Conservation (phyloP, 2,329 filamentous ascomycete genomes). For the Cryphonectria nitschkei region DNA sequence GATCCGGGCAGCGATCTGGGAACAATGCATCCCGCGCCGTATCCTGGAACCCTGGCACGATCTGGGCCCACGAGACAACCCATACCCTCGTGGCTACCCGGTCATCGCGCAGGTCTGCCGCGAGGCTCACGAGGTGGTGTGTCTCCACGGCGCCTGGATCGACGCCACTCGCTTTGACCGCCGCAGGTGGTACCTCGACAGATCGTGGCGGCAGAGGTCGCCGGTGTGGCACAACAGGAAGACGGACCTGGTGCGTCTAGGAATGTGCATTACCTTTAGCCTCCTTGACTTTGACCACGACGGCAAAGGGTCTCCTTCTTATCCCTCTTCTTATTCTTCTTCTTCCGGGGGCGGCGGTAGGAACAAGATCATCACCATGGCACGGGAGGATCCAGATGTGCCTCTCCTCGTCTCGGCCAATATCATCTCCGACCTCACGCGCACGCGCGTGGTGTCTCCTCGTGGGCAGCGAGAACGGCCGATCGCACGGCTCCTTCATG, state of each 20-base stretch:
- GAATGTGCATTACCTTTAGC: background rate
- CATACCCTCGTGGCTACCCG: background rate
- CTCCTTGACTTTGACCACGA: background rate
- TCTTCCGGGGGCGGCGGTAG: background rate
- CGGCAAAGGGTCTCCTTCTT: too few relatives aligned
- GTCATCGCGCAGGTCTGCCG: background rate
- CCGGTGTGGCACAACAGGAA: background rate
- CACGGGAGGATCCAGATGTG: background rate
- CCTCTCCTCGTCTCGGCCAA: background rate
- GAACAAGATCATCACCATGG: background rate
- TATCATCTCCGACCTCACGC: background rate
- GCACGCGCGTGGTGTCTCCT: background rate
- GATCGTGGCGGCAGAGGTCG: background rate
- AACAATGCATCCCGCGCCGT: background rate
- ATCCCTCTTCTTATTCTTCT: background rate
- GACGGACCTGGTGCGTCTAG: background rate
- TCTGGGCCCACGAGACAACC: background rate
- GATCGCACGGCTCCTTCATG: background rate
- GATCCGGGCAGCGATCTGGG: background rate
- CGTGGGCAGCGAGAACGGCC: background rate
- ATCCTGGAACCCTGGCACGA: background rate
- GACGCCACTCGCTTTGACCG: background rate
- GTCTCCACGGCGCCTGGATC: conserved; percentile 2
- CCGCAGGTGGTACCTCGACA: background rate
- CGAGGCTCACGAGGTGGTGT: background rate